Evolutionary conservation across 768 basidiomycete genomes (phyloP), one percentile per base, ranked within the genome.

Genomic region (Leucosporidium yakuticum): DNA sequence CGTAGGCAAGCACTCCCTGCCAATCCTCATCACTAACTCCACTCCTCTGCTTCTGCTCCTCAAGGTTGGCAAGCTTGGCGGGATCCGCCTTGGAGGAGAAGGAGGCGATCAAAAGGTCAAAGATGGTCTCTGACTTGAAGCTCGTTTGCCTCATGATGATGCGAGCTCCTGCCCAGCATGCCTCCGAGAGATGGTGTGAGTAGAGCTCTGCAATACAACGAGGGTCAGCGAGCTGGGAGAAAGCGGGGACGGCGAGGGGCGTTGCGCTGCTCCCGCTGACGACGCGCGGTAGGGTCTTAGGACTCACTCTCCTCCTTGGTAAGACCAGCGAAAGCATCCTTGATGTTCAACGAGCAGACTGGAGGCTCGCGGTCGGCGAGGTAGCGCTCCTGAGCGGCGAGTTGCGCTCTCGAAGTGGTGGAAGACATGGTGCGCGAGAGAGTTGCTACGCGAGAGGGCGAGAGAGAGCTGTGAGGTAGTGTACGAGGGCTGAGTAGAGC

Each of bases 151-250:
- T 44, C 67, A 64, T 67, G 63, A 91, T 88, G 78, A 93, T 88
- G 50, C 88, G 83, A 60, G 85, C 88, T 34, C 91, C 91, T 0
- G 88, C 88, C 91, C 91, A 93, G 2, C 86, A 85, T 9, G 72
- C 67, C 47, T 84, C 29, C 32, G 58, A 44, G 44, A 77, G 67
- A 21, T 63, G 86, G 78, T 92, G 89, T 4, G 87, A 83, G 74
- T 93, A 93, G 68, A 86, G 83, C 80, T 89, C 69, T 73, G 59
- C 14, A 21, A 27, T 25, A 31, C 12, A 29, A 25, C 34, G 4
- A 29, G n/a, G 14, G 44, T 23, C 27, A 56, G 57, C 12, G 32
- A 4, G n/a, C 21, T 14, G 31, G 47, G 36, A 32, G 9, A 31
- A 31, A 50, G 64, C 36, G 25, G 27, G 44, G 21, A 23, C 44